A percentile compares a stretch with the other conserved stretches of the same genome.
Evolutionary conservation across 768 basidiomycete species (phyloP).

Genomic region (Amanita subjunquillea): DNA sequence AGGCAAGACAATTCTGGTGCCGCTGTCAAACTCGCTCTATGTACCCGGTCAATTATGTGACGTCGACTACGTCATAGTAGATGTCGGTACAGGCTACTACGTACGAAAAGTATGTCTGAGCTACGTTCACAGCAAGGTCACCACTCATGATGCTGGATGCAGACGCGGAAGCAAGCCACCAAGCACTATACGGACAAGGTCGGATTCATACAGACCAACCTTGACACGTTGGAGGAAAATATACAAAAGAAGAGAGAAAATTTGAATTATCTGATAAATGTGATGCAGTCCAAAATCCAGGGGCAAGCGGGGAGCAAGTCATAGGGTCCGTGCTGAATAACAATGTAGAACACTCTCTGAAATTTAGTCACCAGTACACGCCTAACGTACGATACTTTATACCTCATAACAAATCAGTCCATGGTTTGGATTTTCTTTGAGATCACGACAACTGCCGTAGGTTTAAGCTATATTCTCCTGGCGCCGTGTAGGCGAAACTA

Average conservation of each 20-base stretch:
- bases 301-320: not conserved
- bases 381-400: not conserved
- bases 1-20: conserved; percentile 89
- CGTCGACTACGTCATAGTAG: conserved; percentile 81
- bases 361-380: not conserved
- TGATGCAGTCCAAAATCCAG: conserved; percentile 58
- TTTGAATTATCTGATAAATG: conserved; percentile 58
- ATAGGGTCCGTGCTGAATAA: not conserved
- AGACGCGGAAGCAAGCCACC: conserved; percentile 6
- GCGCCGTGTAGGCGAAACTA: too few relatives aligned
- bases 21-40: conserved; percentile 90
- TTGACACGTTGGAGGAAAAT: conserved; percentile 81
- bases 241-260: conserved; percentile 90
- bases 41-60: conserved; percentile 86
- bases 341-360: not conserved
- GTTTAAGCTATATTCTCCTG: too few relatives aligned
- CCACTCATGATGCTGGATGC: conserved; percentile 10
- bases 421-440: too few relatives aligned
- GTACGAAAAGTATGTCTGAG: conserved; percentile 82
- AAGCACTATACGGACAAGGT: conserved; percentile 43
- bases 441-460: too few relatives aligned
- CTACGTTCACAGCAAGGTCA: conserved; percentile 4
- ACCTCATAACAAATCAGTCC: not conserved
- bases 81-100: conserved; percentile 94
- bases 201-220: conserved; percentile 64